These are phyloP conservation scores for Tubosaeta brunneosetosa DNA, from an alignment of 768 basidiomycete genomes.

Conservation along the genomic window DNA sequence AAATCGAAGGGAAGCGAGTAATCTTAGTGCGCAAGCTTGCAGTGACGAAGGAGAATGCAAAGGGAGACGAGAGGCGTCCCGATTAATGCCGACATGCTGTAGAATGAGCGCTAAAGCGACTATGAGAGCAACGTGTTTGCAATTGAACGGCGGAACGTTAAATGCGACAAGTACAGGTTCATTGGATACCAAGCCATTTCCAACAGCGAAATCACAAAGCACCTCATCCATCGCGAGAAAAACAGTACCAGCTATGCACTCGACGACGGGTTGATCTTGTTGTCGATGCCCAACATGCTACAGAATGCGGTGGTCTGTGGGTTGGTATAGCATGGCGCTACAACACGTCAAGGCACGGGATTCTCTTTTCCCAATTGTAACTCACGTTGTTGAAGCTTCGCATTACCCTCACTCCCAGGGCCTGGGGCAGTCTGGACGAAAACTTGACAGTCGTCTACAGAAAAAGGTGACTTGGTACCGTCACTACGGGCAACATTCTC, in stretches of 20 bases:
- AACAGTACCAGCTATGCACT: not conserved
- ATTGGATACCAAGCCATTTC: too few relatives aligned
- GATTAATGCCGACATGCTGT: not conserved
- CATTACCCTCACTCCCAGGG: conserved; percentile 37
- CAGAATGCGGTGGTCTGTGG: conserved; percentile 89
- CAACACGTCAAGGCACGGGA: conserved; percentile 1
- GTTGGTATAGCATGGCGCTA: conserved; percentile 78
- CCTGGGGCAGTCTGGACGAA: conserved; percentile 68
- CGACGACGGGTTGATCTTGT: conserved; percentile 50
- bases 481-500: conserved; percentile 41
- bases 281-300: conserved; percentile 69
- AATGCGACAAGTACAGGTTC: too few relatives aligned
- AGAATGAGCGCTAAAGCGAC: not conserved
- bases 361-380: conserved; percentile 1
- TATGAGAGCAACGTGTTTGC: too few relatives aligned
- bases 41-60: too few relatives aligned
- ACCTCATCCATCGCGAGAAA: not conserved
- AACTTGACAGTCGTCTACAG: conserved; percentile 53
- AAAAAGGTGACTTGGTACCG: conserved; percentile 6
- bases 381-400: conserved; percentile 39
- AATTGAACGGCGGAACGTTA: too few relatives aligned
- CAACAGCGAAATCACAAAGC: not conserved
- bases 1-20: not conserved
- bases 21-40: not conserved
- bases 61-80: too few relatives aligned